Evolutionary conservation across 352 stramenopile species (phyloP).

Genomic region (Phytophthora lateralis): DNA sequence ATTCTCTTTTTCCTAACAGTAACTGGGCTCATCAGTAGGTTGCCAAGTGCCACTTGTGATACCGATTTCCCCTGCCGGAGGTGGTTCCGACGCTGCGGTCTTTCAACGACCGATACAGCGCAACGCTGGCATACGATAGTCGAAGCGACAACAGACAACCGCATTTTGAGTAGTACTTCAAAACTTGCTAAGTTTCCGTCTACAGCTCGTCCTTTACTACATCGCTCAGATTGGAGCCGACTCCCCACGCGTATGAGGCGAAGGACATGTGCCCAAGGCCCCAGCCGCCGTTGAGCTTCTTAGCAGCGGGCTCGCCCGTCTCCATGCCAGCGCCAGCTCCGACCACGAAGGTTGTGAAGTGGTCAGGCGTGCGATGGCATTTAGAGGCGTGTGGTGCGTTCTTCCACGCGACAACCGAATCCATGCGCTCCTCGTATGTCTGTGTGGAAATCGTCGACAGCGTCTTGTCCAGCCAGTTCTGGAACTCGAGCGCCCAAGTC

Average conservation of each 20-base stretch:
- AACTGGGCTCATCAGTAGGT: no score
- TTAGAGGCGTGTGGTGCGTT: conserved; percentile 42
- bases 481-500: conserved; percentile 40
- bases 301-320: conserved; percentile 28
- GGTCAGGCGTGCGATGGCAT: conserved; percentile 53
- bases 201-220: conserved; percentile 36
- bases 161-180: conserved; percentile 1
- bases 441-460: conserved; percentile 27
- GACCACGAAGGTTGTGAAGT: conserved; percentile 58
- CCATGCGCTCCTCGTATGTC: conserved; percentile 29
- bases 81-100: neutral
- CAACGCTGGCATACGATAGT: no score
- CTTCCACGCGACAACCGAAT: conserved; percentile 40
- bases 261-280: conserved; percentile 49
- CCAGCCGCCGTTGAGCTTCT: conserved; percentile 44
- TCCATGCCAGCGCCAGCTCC: conserved; percentile 52
- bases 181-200: no score
- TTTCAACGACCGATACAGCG: no score
- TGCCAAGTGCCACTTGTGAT: no score
- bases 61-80: no score
- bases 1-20: no score
- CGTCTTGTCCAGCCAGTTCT: conserved; percentile 46
- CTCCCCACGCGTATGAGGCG: conserved; percentile 42
- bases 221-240: conserved; percentile 32
- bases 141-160: neutral